Evolutionary conservation across 2,329 filamentous ascomycete genomes (phyloP), one percentile per base, ranked within the genome.

Genomic region (Phoma sp.): DNA sequence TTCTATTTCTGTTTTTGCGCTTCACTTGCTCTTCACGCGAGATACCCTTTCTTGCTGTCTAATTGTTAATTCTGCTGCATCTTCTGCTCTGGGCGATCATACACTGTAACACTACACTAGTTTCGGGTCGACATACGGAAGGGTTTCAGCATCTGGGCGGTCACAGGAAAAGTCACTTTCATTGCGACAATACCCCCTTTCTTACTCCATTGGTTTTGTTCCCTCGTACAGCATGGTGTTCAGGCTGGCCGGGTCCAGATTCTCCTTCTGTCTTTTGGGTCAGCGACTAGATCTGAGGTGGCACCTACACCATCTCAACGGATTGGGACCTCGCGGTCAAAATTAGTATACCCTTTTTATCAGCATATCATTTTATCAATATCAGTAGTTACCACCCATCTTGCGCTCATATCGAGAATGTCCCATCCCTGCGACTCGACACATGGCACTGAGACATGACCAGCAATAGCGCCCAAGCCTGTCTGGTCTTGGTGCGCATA

Each of bases 1-100:
- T n/a, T 37, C 36, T 59, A 50, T 65, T 68, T 60, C 60, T 3
- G 27, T 29, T 29, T 12, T 9, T 33, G 58, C 56, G 58, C 64
- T 47, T 55, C 58, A 54, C 61, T 69, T 72, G 68, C 69, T 68
- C 54, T 70, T 74, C 65, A 60, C 63, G 71, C 71, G 71, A 74
- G 69, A 75, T 75, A 75, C 72, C 73, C 72, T 68, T 73, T 72
- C 71, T 67, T 70, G 64, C 60, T 58, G 61, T 73, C 68, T 66
- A 68, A 67, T 63, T 65, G 63, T 68, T 74, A 74, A 74, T 74
- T 69, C 61, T 73, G 52, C 52, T 55, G 62, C 59, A 68, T 68
- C 62, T 70, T 69, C 69, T 61, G 55, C 59, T 65, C 60, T 62
- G 65, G 63, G 71, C 61, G 60, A 68, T 64, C 60, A 62, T 62